Conservation (phyloP, 2,329 filamentous ascomycete species). For the Monilinia aucupariae region DNA sequence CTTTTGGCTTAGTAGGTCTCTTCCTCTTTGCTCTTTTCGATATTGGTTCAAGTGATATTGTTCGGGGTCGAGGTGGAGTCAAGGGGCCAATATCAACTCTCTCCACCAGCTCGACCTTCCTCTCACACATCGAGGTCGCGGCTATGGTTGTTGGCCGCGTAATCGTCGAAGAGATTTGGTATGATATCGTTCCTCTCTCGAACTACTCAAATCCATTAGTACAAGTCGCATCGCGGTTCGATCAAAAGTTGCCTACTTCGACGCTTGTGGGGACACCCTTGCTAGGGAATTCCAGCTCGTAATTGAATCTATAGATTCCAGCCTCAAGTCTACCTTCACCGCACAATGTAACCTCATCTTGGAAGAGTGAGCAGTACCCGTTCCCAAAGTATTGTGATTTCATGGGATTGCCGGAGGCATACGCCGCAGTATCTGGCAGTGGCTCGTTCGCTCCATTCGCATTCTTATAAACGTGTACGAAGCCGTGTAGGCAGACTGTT, state of each 20-base stretch:
- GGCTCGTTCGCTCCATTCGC: slow-evolving; percentile 50
- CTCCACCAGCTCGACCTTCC: slow-evolving; percentile 74
- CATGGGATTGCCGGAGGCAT: slow-evolving; percentile 37
- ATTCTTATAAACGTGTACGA: slow-evolving; percentile 70
- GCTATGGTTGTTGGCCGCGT: slow-evolving; percentile 84
- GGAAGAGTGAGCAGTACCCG: slow-evolving; percentile 74
- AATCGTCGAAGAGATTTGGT: slow-evolving; percentile 82
- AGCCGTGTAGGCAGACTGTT: slow-evolving; percentile 71
- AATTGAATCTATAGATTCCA: slow-evolving; percentile 74
- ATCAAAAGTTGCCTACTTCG: slow-evolving; percentile 58
- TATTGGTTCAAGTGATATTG: slow-evolving; percentile 83
- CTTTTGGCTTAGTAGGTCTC: slow-evolving; percentile 27
- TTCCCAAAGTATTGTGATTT: slow-evolving; percentile 61
- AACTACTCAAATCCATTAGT: slow-evolving; percentile 54
- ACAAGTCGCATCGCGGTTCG: slow-evolving; percentile 7
- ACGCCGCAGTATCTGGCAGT: slow-evolving; percentile 35
- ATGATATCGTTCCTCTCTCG: slow-evolving; percentile 87
- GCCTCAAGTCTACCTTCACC: slow-evolving; percentile 70
- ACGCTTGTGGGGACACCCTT: slow-evolving; percentile 82
- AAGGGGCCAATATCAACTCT: slow-evolving; percentile 78
- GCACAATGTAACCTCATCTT: slow-evolving; percentile 75
- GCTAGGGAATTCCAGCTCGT: slow-evolving; percentile 64
- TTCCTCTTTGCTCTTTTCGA: slow-evolving; percentile 59
- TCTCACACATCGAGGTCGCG: slow-evolving; percentile 72
- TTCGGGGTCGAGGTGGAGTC: slow-evolving; percentile 66